A percentile compares a stretch with the other conserved stretches of the same genome.
Conservation (phyloP, 371 early-diverging fungal species). For the Rhizomucor pusillus region DNA sequence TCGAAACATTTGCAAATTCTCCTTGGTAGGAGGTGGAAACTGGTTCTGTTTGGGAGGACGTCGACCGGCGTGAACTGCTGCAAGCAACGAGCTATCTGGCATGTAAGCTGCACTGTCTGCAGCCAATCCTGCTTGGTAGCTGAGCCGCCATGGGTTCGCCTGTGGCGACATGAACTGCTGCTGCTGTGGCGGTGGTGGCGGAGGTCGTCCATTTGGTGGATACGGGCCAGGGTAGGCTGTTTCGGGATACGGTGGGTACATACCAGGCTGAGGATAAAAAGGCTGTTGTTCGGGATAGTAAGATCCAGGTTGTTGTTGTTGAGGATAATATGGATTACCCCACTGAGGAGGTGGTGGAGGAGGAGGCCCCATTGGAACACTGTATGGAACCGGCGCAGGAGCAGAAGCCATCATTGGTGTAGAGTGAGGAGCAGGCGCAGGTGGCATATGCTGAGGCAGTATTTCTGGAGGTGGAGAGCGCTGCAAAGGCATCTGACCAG, state of each 20-base stretch:
- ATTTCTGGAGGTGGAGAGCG: constrained; percentile 3
- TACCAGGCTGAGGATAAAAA: background rate
- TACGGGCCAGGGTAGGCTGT: background rate
- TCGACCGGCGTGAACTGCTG: constrained; percentile 29
- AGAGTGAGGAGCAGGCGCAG: background rate
- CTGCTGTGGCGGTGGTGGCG: constrained; percentile 4
- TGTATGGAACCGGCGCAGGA: background rate
- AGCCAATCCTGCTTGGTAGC: constrained; percentile 7
- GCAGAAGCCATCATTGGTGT: background rate
- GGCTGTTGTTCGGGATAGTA: too few species aligned
- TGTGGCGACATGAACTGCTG: background rate
- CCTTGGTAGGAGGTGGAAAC: constrained; percentile 51
- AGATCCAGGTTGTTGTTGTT: too few species aligned
- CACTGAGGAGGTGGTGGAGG: background rate
- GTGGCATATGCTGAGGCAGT: constrained; percentile 8
- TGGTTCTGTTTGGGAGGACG: constrained; percentile 24
- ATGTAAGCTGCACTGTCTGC: constrained; percentile 22
- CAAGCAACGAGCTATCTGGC: constrained; percentile 38
- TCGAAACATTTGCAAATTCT: constrained; percentile 75
- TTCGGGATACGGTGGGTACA: background rate
- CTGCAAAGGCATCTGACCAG: background rate
- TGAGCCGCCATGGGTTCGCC: constrained; percentile 10
- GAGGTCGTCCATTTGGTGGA: background rate
- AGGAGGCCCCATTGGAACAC: constrained; percentile 3
- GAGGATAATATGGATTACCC: background rate